Evolutionary conservation across 257 asterid genomes (phyloP).

Genomic region (Solanum verrucosum): DNA sequence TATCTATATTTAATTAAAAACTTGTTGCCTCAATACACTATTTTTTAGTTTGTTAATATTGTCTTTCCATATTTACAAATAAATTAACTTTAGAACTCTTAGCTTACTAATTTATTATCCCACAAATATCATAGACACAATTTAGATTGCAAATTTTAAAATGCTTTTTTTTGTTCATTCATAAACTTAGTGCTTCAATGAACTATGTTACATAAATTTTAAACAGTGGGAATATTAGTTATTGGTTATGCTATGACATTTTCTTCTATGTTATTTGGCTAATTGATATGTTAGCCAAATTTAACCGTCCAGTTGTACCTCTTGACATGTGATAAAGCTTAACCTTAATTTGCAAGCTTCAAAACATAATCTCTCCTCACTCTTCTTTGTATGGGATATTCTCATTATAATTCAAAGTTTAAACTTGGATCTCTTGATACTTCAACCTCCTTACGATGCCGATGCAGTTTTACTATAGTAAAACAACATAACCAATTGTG

Average conservation of each 20-base stretch:
- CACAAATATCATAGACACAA: fast-evolving
- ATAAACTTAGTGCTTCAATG: neutral
- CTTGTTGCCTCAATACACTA: neutral
- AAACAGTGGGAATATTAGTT: neutral
- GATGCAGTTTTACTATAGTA: too few relatives aligned
- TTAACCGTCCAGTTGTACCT: neutral
- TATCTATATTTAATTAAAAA: too few relatives aligned
- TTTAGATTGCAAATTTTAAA: neutral
- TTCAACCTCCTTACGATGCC: neutral
- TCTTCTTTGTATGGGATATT: neutral
- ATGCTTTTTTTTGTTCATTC: too few relatives aligned
- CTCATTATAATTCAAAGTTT: neutral
- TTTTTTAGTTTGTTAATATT: neutral
- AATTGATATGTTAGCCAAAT: neutral
- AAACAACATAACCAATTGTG: neutral
- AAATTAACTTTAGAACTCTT: neutral
- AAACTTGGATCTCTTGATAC: neutral
- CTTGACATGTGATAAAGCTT: neutral
- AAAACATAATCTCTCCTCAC: neutral
- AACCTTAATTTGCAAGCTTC: neutral
- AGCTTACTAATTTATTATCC: too few relatives aligned
- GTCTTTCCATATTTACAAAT: too few relatives aligned
- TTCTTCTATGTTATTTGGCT: neutral
- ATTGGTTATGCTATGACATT: neutral
- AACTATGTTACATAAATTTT: neutral